phyloP scores from a whole-genome alignment of 2,329 filamentous ascomycete species.

The Trichothecium roseum region DNA sequence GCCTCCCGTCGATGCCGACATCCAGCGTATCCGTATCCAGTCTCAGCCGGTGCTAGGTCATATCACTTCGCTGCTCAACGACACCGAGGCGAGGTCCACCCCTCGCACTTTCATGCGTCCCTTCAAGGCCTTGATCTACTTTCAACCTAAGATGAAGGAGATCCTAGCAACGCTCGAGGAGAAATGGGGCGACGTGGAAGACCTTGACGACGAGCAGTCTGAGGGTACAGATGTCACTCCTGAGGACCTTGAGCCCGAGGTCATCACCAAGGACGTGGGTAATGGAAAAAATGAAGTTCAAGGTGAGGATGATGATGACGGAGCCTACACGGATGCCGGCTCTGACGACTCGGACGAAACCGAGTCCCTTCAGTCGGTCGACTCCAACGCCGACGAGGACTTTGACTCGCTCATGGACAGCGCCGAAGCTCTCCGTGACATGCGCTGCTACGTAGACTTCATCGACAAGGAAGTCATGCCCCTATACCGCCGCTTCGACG shows the following conservation, averaged over 20 bases:
- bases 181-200: constrained; percentile 28
- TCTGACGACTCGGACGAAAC: constrained; percentile 14
- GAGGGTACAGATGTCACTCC: constrained; percentile 11
- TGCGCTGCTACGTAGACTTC: constrained; percentile 32
- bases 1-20: constrained; percentile 12
- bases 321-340: constrained; percentile 5
- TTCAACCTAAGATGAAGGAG: constrained; percentile 29
- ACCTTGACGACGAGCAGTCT: constrained; percentile 12
- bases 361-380: constrained; percentile 22
- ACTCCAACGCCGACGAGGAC: constrained; percentile 24
- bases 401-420: constrained; percentile 25
- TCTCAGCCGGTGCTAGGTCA: constrained; percentile 28
- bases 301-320: constrained; percentile 8
- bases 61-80: constrained; percentile 23
- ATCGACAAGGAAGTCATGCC: constrained; percentile 31
- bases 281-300: no score
- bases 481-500: constrained; percentile 17
- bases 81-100: constrained; percentile 21
- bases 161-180: constrained; percentile 26
- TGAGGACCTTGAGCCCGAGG: constrained; percentile 14
- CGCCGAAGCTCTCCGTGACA: constrained; percentile 26
- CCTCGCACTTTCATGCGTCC: constrained; percentile 29
- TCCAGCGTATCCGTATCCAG: constrained; percentile 28
- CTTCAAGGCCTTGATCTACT: constrained; percentile 28
- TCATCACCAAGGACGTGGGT: constrained; percentile 1